A percentile compares a stretch with the other conserved stretches of the same genome.
phyloP scores from a whole-genome alignment of 441 rosid genomes.

The Erodium trifolium region DNA sequence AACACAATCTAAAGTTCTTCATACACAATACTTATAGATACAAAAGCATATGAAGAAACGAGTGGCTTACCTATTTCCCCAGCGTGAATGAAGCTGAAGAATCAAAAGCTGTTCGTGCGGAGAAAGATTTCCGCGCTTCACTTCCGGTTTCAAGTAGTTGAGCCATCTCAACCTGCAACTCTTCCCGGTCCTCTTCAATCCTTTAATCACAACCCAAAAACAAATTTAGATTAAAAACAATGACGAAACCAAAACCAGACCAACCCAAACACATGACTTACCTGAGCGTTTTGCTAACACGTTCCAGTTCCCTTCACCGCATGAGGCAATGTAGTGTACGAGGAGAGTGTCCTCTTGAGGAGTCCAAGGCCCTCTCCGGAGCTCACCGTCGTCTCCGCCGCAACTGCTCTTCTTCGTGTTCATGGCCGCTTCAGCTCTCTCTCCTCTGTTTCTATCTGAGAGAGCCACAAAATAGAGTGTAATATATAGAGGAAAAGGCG shows the following conservation, averaged over 20 bases:
- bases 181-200: not conserved
- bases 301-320: not conserved
- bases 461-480: not conserved
- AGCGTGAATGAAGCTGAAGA: not conserved
- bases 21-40: too few relatives aligned
- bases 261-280: not conserved
- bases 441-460: too few relatives aligned
- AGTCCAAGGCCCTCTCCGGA: not conserved
- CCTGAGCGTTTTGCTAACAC: not conserved
- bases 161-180: conserved; percentile 5
- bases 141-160: not conserved
- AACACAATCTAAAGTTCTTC: too few relatives aligned
- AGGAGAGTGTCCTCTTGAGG: not conserved
- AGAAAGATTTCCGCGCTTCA: conserved; percentile 1
- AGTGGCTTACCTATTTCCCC: conserved; percentile 5
- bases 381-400: not conserved
- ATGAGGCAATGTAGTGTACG: not conserved
- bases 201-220: not conserved
- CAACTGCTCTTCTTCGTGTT: too few relatives aligned
- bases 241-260: too few relatives aligned
- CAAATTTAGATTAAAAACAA: too few relatives aligned
- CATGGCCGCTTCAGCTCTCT: not conserved
- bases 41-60: too few relatives aligned
- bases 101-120: not conserved
- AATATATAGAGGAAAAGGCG: not conserved